Conservation (phyloP, 176 grass and related monocot genomes). For the Eleusine indica region DNA sequence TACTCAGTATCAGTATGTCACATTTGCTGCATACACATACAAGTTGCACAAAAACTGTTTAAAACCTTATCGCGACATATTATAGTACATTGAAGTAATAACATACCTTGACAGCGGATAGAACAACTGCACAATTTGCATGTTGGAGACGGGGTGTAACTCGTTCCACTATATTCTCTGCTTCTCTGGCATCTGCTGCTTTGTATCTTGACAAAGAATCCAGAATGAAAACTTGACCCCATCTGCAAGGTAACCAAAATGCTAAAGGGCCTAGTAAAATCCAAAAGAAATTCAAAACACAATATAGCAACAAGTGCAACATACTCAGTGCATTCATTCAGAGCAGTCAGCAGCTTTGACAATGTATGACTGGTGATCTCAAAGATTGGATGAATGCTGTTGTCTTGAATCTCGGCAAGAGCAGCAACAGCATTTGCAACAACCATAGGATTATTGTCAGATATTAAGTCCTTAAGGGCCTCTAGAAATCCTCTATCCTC, state of each 20-base stretch:
- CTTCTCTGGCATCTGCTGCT: constrained; percentile 87
- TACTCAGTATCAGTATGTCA: neutral
- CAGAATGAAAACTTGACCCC: constrained; percentile 99
- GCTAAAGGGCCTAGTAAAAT: constrained; percentile 9
- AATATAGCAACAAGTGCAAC: constrained; percentile 36
- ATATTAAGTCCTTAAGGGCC: constrained; percentile 92
- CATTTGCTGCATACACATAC: constrained; percentile 29
- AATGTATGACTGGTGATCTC: constrained; percentile 96
- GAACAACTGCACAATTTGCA: constrained; percentile 99
- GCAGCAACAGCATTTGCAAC: constrained; percentile 99
- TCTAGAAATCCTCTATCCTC: constrained; percentile 98
- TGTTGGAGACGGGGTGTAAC: constrained; percentile 98
- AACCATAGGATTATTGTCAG: constrained; percentile 99
- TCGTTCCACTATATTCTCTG: constrained; percentile 90
- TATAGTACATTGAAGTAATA: constrained; percentile 33
- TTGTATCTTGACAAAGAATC: constrained; percentile 92
- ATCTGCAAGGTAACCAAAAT: constrained; percentile 56
- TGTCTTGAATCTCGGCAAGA: constrained; percentile 96
- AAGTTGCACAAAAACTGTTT: constrained; percentile 19
- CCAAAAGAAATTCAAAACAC: constrained; percentile 8
- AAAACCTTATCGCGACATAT: neutral
- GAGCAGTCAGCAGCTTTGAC: constrained; percentile 94
- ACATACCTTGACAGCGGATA: constrained; percentile 95
- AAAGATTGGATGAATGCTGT: constrained; percentile 74
- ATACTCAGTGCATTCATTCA: constrained; percentile 99